Evolutionary conservation across 768 basidiomycete species (phyloP).

Genomic region (Suillus clintonianus): DNA sequence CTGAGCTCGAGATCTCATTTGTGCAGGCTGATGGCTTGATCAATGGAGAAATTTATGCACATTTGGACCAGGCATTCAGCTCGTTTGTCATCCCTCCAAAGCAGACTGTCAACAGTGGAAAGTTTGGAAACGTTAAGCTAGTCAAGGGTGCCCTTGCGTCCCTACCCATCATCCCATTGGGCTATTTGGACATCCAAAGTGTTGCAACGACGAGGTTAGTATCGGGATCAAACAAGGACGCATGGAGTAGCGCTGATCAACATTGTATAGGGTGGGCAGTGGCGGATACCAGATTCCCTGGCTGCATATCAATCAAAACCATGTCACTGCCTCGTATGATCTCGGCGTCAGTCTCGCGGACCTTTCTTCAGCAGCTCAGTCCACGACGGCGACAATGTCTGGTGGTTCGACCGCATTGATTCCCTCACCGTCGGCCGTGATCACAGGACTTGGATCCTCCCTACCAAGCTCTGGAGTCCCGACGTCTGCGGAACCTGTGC

Average conservation of each 20-base stretch:
- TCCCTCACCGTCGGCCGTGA: neutral
- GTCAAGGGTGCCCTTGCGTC: constrained; percentile 59
- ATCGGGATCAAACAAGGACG: neutral
- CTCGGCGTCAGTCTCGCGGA: constrained; percentile 17
- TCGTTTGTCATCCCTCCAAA: constrained; percentile 59
- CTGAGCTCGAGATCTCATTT: constrained; percentile 56
- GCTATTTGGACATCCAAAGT: constrained; percentile 53
- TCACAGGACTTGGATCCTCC: neutral
- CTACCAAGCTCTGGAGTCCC: neutral
- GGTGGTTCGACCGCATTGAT: neutral
- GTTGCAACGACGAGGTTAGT: constrained; percentile 44
- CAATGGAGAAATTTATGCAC: constrained; percentile 55
- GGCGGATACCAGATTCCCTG: constrained; percentile 67
- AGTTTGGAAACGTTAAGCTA: constrained; percentile 56
- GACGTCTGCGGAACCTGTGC: neutral
- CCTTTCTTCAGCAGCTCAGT: constrained; percentile 17
- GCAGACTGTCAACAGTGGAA: constrained; percentile 61
- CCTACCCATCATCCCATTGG: constrained; percentile 57
- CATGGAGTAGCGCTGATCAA: neutral
- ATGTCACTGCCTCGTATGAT: constrained; percentile 53
- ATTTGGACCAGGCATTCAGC: constrained; percentile 56
- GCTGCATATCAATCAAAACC: constrained; percentile 56
- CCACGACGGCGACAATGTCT: constrained; percentile 5
- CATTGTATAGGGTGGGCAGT: constrained; percentile 39
- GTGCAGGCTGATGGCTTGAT: constrained; percentile 59